Evolutionary conservation across 73 alveolate genomes (phyloP).

Genomic region (Paramecium pentaurelia): DNA sequence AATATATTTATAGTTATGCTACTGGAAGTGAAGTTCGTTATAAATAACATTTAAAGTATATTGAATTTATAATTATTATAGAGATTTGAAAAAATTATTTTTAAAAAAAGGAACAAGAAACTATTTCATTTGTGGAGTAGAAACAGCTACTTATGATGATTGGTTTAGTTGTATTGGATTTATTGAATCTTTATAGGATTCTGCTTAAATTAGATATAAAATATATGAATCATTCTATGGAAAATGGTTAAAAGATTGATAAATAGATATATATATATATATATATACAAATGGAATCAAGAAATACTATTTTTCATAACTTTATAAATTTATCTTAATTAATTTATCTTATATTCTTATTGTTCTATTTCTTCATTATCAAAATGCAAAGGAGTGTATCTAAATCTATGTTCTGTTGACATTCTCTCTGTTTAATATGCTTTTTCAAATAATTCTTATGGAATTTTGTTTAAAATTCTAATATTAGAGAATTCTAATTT

Average conservation of each 20-base stretch:
- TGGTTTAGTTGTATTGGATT: constrained; percentile 19
- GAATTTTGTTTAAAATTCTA: not conserved
- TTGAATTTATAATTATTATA: not conserved
- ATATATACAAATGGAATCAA: not conserved
- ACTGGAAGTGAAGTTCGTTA: constrained; percentile 41
- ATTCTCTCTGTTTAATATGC: constrained; percentile 1
- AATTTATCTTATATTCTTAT: not conserved
- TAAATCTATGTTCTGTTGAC: not conserved
- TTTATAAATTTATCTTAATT: not conserved
- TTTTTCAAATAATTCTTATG: not conserved
- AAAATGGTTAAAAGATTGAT: constrained; percentile 31
- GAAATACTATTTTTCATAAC: not conserved
- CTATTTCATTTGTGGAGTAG: not conserved
- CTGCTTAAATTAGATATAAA: not conserved
- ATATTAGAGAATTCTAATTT: not conserved
- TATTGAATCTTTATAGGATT: not conserved
- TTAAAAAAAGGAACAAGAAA: not conserved
- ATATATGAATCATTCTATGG: not conserved
- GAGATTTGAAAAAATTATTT: not conserved
- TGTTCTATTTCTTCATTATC: not conserved
- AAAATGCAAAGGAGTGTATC: constrained; percentile 11
- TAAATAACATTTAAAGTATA: not conserved
- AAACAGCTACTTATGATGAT: constrained; percentile 1
- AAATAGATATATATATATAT: not conserved
- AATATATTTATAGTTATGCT: constrained; percentile 35